Evolutionary conservation across 805 yeast genomes (phyloP).

Genomic region (Kluyveromyces starmeri): DNA sequence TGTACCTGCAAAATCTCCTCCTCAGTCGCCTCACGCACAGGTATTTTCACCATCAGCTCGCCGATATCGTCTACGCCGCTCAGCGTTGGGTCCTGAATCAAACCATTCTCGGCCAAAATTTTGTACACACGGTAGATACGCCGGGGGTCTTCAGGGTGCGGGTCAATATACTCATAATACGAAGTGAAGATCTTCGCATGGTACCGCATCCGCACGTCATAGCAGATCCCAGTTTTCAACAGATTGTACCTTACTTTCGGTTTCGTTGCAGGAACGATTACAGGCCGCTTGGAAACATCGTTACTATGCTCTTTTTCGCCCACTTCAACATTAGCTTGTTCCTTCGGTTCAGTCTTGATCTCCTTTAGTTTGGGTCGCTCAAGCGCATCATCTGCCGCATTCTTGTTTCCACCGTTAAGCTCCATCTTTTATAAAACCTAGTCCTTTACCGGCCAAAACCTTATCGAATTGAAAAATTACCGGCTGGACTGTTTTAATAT

Average conservation of each 20-base stretch:
- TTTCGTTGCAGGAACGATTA: constrained; percentile 47
- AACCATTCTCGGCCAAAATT: constrained; percentile 87
- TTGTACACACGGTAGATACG: constrained; percentile 91
- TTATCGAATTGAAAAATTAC: too few species aligned
- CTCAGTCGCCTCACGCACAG: constrained; percentile 78
- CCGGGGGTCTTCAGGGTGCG: constrained; percentile 98
- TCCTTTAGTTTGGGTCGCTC: constrained; percentile 1
- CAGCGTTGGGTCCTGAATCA: constrained; percentile 69
- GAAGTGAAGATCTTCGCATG: constrained; percentile 92
- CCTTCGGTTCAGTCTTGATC: background rate
- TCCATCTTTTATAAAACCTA: too few species aligned
- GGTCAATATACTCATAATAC: constrained; percentile 89
- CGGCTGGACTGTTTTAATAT: too few species aligned
- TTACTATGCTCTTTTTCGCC: constrained; percentile 9
- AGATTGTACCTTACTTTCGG: constrained; percentile 68
- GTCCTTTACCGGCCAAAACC: too few species aligned
- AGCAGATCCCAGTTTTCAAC: constrained; percentile 85
- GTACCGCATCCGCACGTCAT: constrained; percentile 95
- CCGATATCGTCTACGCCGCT: constrained; percentile 69
- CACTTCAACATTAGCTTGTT: background rate
- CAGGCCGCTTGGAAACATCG: constrained; percentile 23
- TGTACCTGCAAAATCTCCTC: constrained; percentile 87
- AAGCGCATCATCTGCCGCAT: constrained; percentile 1
- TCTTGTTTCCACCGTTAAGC: constrained; percentile 2
- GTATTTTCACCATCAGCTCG: constrained; percentile 77